phyloP scores from a whole-genome alignment of 2,329 filamentous ascomycete species.

The Claviceps digitariae region DNA sequence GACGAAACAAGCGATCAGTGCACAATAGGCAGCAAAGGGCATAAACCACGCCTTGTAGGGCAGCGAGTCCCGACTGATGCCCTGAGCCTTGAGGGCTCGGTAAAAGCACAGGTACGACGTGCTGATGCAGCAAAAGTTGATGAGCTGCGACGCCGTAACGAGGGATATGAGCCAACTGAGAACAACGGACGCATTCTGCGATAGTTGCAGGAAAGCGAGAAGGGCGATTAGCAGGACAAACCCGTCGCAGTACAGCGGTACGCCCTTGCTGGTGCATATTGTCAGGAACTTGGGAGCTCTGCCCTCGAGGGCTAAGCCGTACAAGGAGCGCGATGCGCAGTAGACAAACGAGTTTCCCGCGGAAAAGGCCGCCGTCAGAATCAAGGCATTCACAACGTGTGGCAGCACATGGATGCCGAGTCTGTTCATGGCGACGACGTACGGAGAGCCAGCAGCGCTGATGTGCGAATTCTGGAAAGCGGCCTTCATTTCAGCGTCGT shows the following conservation, averaged over 20 bases:
- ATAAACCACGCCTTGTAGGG: slow-evolving; percentile 57
- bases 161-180: slow-evolving; percentile 58
- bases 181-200: slow-evolving; percentile 49
- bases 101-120: slow-evolving; percentile 61
- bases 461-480: slow-evolving; percentile 46
- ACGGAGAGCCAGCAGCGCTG: slow-evolving; percentile 56
- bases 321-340: slow-evolving; percentile 54
- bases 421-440: slow-evolving; percentile 55
- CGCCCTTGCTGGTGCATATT: slow-evolving; percentile 47
- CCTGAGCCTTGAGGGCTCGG: slow-evolving; percentile 55
- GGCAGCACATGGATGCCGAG: slow-evolving; percentile 50
- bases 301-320: slow-evolving; percentile 53
- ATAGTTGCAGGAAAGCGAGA: slow-evolving; percentile 62
- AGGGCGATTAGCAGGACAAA: slow-evolving; percentile 54
- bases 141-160: slow-evolving; percentile 59
- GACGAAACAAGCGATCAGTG: slow-evolving; percentile 45
- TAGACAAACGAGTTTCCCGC: slow-evolving; percentile 54
- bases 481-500: slow-evolving; percentile 46
- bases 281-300: slow-evolving; percentile 49
- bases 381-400: slow-evolving; percentile 59
- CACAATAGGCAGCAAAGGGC: slow-evolving; percentile 59
- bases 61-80: slow-evolving; percentile 51
- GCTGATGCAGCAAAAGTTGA: slow-evolving; percentile 58
- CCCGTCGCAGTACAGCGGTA: slow-evolving; percentile 61
- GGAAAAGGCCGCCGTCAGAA: slow-evolving; percentile 52